Evolutionary conservation across 2,329 filamentous ascomycete genomes (phyloP), one percentile per base, ranked within the genome.

Genomic region (Colletotrichum chlorophyti): DNA sequence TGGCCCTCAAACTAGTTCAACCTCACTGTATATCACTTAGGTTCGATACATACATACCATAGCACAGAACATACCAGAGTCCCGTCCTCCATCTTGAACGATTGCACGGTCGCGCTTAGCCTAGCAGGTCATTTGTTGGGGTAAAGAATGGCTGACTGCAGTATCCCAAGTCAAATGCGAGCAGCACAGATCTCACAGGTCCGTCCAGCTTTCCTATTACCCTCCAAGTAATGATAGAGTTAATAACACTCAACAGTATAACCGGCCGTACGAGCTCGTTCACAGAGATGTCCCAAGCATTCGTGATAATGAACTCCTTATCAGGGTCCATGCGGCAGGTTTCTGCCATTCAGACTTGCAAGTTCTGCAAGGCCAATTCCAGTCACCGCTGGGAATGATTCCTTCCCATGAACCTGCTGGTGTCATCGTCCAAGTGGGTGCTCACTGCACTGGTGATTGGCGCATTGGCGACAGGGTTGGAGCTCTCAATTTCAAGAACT

Each of bases 291-390:
- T 66, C 0, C 71, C 71, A 4, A 26, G 35, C 5, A 65, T 70
- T 26, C 61, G 53, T 21, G 64, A 65, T 9, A 40, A 64, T 42
- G 68, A 73, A 19, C 64, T 74, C 4, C 66, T 74, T 15, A 54
- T 75, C 53, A 64, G 64, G 24, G 61, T 74, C 38, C 61, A 70
- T 26, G 72, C 72, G 3, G 72, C 72, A 6, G 69, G 72, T 1
- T 74, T 74, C 62, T 74, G 73, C 51, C 72, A 74, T 45, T 73
- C 72, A 3, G 73, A 74, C 40, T 60, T 71, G 8, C 73, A 74
- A 50, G 72, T 72, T 8, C 53, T 71, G 1, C 67, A 70, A 8
- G 72, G 73, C 9, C 66, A 72, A 17, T 73, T 70, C 55, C 49
- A 53, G 3, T 67, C 68, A 2, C 63, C 61, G 5, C 48, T 70